These are phyloP conservation scores for Lodderomyces orthopsilosis DNA, from an alignment of 1,139 yeast species.

Conservation along the genomic window DNA sequence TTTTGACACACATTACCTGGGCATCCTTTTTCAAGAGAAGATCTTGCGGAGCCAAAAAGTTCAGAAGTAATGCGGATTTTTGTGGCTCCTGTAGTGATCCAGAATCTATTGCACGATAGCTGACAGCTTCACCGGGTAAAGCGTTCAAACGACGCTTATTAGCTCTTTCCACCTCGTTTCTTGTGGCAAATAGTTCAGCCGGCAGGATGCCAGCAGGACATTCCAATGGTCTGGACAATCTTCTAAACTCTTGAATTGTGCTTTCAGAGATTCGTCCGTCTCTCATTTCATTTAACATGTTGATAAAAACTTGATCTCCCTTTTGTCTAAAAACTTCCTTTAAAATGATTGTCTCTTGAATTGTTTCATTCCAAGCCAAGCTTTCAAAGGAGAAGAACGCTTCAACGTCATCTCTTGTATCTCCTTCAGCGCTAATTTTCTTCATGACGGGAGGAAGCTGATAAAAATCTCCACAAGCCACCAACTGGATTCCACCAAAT, in stretches of 20 bases:
- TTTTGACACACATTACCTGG: constrained; percentile 95
- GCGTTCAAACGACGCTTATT: constrained; percentile 54
- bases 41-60: constrained; percentile 67
- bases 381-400: constrained; percentile 75
- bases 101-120: constrained; percentile 59
- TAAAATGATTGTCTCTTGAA: constrained; percentile 65
- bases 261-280: constrained; percentile 60
- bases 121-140: constrained; percentile 47
- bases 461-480: constrained; percentile 86
- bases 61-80: constrained; percentile 47
- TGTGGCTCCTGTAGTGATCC: constrained; percentile 52
- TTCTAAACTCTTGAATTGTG: constrained; percentile 54
- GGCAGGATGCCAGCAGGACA: constrained; percentile 74
- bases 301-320: constrained; percentile 73
- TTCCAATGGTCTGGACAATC: constrained; percentile 53
- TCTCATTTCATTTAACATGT: constrained; percentile 87
- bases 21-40: constrained; percentile 74
- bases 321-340: constrained; percentile 87
- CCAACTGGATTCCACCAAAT: constrained; percentile 86
- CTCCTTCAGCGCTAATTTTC: constrained; percentile 23
- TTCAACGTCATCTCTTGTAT: constrained; percentile 18
- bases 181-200: constrained; percentile 81
- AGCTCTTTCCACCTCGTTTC: constrained; percentile 80
- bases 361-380: constrained; percentile 63
- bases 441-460: constrained; percentile 80